A percentile compares a stretch with the other conserved stretches of the same genome.
These are phyloP conservation scores for Pseudogymnoascus sp. DNA, from an alignment of 2,329 filamentous ascomycete species.

Conservation along the genomic window DNA sequence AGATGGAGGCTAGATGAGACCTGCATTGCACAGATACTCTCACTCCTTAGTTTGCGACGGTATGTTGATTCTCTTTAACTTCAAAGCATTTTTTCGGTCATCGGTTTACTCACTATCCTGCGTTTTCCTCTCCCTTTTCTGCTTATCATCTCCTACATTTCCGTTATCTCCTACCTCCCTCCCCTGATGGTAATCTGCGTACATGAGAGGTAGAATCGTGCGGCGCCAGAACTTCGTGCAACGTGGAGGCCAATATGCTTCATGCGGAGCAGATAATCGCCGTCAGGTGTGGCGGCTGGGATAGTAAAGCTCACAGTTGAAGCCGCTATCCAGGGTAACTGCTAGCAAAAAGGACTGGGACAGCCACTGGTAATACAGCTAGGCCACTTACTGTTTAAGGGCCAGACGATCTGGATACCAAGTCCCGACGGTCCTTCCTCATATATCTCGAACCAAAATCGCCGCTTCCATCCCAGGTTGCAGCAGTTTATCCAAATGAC, in stretches of 20 bases:
- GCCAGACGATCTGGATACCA: conserved; percentile 20
- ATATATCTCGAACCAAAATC: conserved; percentile 25
- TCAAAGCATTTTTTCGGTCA: not conserved
- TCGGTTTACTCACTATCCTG: not conserved
- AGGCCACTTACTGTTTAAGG: conserved; percentile 18
- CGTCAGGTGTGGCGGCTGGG: conserved; percentile 29
- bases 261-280: conserved; percentile 32
- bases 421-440: conserved; percentile 19
- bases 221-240: conserved; percentile 13
- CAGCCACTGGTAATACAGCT: not conserved
- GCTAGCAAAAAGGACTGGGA: not conserved
- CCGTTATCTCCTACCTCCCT: not conserved
- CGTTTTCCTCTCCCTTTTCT: not conserved
- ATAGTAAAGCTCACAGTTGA: conserved; percentile 30
- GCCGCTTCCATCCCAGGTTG: conserved; percentile 1
- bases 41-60: not conserved
- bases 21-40: not conserved
- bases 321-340: not conserved
- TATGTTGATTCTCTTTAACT: not conserved
- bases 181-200: conserved; percentile 35
- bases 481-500: not conserved
- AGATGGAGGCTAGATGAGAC: not conserved
- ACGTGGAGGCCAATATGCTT: conserved; percentile 29
- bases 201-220: conserved; percentile 31
- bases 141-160: not conserved